Conservation (phyloP, 2,329 filamentous ascomycete species). For the Cytospora chrysosperma region DNA sequence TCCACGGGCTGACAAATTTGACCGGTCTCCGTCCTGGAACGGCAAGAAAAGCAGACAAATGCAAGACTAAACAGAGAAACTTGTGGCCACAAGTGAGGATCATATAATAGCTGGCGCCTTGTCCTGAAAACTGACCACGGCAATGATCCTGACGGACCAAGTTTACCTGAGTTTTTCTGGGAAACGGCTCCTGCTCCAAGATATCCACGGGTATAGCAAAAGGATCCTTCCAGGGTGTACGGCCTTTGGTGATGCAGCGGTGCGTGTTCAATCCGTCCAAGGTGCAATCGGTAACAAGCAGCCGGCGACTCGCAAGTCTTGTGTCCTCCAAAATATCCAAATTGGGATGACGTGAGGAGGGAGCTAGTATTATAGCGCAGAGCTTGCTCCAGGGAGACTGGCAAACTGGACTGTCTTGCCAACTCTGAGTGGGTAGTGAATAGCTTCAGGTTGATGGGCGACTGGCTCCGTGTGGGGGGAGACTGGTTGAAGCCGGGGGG, state of each 20-base stretch:
- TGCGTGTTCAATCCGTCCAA: conserved; percentile 18
- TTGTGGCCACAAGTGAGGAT: conserved; percentile 13
- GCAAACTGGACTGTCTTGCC: conserved; percentile 17
- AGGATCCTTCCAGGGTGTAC: conserved; percentile 21
- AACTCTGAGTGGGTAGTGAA: conserved; percentile 16
- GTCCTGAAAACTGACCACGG: conserved; percentile 14
- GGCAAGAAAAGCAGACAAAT: conserved; percentile 16
- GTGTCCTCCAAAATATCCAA: conserved; percentile 14
- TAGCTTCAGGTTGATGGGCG: conserved; percentile 15
- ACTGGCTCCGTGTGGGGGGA: background rate
- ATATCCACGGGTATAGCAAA: conserved; percentile 23
- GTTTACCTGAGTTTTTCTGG: conserved; percentile 20
- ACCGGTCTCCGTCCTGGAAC: conserved; percentile 24
- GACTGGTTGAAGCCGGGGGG: conserved; percentile 14
- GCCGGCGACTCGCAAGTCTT: conserved; percentile 22
- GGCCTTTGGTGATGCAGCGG: conserved; percentile 20
- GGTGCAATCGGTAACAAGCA: conserved; percentile 11
- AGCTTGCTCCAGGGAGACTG: conserved; percentile 16
- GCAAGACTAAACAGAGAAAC: conserved; percentile 15
- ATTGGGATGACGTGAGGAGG: conserved; percentile 12
- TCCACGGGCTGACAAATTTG: conserved; percentile 35
- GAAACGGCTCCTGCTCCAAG: conserved; percentile 14
- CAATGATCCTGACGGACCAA: conserved; percentile 18
- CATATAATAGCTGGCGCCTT: conserved; percentile 12
- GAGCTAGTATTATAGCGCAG: conserved; percentile 19